phyloP scores from a whole-genome alignment of 768 basidiomycete genomes.

The Tulasnella sp. region DNA sequence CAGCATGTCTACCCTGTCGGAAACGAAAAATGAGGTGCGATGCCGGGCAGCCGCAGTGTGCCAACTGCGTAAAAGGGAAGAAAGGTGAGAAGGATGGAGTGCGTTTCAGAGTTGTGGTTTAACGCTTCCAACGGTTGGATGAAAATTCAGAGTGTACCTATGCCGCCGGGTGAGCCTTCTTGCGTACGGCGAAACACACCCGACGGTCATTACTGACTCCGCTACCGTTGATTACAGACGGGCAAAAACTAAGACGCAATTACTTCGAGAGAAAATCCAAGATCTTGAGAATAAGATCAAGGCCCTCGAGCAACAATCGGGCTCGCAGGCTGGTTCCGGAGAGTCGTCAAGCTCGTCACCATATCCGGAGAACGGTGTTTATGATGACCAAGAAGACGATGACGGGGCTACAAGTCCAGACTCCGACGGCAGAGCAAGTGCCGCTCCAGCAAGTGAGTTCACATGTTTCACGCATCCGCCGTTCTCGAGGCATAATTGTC shows the following conservation, averaged over 20 bases:
- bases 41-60: conserved; percentile 14
- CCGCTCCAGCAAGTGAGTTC: conserved; percentile 1
- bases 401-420: background rate
- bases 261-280: conserved; percentile 15
- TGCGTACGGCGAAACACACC: too few species aligned
- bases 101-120: too few species aligned
- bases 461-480: background rate
- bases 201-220: too few species aligned
- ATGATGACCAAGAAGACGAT: conserved; percentile 5
- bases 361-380: background rate
- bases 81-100: conserved; percentile 6
- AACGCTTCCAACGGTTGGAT: too few species aligned
- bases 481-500: too few species aligned
- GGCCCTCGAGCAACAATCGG: conserved; percentile 9
- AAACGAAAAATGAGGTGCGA: conserved; percentile 15
- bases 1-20: conserved; percentile 13
- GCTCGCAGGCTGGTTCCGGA: background rate
- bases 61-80: conserved; percentile 17
- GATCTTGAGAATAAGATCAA: conserved; percentile 16
- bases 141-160: conserved; percentile 7
- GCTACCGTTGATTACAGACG: background rate
- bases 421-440: conserved; percentile 2
- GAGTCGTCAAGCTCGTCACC: conserved; percentile 11
- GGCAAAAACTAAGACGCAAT: conserved; percentile 14
- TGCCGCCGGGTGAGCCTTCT: conserved; percentile 1